phyloP scores from a whole-genome alignment of 75 land plant genomes.

The Sequoia sempervirens region DNA sequence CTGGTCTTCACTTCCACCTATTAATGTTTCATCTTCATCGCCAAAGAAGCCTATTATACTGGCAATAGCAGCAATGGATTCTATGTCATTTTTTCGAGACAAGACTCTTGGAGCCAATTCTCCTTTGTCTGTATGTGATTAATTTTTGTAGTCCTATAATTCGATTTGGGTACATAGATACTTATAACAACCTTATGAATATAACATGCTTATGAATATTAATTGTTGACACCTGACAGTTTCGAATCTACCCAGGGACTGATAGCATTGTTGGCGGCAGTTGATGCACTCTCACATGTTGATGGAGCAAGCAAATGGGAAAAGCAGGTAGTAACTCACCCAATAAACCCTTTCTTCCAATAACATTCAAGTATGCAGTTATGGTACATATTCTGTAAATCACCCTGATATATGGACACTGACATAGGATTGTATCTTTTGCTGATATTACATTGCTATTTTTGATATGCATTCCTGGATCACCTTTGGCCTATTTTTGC shows the following conservation, averaged over 20 bases:
- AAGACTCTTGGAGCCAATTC: slow-evolving; percentile 89
- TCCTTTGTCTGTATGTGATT: slow-evolving; percentile 68
- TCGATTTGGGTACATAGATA: neutral
- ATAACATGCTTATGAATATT: slow-evolving; percentile 2
- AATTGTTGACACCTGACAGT: neutral
- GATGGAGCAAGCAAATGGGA: slow-evolving; percentile 36
- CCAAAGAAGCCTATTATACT: slow-evolving; percentile 62
- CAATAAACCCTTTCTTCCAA: neutral
- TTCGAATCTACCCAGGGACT: slow-evolving; percentile 51
- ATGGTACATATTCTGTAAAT: neutral
- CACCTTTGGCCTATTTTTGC: neutral
- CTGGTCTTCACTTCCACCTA: slow-evolving; percentile 88
- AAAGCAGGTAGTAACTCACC: slow-evolving; percentile 58
- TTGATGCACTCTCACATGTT: slow-evolving; percentile 83
- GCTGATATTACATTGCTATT: neutral
- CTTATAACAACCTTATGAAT: neutral
- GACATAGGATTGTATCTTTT: neutral
- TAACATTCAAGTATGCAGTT: neutral
- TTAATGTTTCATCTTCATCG: slow-evolving; percentile 50
- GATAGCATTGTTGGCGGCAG: slow-evolving; percentile 86
- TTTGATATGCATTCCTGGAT: neutral
- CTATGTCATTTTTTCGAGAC: slow-evolving; percentile 92
- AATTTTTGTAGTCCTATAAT: neutral
- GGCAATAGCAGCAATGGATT: slow-evolving; percentile 82
- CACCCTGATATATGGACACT: neutral